A percentile compares a stretch with the other conserved stretches of the same genome.
phyloP scores from a whole-genome alignment of 768 basidiomycete species.

The Termitomyces sp. region DNA sequence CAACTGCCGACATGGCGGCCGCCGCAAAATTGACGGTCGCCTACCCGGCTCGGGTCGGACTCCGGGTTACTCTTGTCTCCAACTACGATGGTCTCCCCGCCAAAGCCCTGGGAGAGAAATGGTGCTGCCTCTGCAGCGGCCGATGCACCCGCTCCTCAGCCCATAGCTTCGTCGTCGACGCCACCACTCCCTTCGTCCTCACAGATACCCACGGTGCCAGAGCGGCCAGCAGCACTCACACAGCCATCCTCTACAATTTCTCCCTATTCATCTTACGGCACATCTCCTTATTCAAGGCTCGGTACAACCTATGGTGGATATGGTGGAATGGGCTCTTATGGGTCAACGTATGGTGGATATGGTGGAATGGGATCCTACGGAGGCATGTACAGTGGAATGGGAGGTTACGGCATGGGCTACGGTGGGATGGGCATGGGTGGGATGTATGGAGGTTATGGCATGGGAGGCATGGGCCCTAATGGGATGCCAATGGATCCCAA shows the following conservation, averaged over 20 bases:
- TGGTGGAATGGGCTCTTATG: conserved; percentile 27
- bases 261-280: conserved; percentile 37
- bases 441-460: conserved; percentile 27
- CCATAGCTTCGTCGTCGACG: conserved; percentile 24
- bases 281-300: conserved; percentile 41
- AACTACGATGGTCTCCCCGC: conserved; percentile 69
- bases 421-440: conserved; percentile 30
- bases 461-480: conserved; percentile 42
- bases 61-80: neutral
- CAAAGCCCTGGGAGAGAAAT: conserved; percentile 85
- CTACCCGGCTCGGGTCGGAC: too few relatives aligned
- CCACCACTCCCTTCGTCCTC: conserved; percentile 18
- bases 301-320: conserved; percentile 31
- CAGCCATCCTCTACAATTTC: conserved; percentile 36
- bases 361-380: conserved; percentile 18
- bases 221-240: conserved; percentile 55
- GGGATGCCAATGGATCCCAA: conserved; percentile 48
- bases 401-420: conserved; percentile 31
- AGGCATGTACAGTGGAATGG: conserved; percentile 25
- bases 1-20: too few relatives aligned
- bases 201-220: conserved; percentile 43
- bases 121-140: conserved; percentile 33
- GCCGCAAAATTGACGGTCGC: too few relatives aligned
- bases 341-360: conserved; percentile 17
- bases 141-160: conserved; percentile 18